phyloP scores from a whole-genome alignment of 805 yeast genomes.

The Myxozyma lipomycoides region DNA sequence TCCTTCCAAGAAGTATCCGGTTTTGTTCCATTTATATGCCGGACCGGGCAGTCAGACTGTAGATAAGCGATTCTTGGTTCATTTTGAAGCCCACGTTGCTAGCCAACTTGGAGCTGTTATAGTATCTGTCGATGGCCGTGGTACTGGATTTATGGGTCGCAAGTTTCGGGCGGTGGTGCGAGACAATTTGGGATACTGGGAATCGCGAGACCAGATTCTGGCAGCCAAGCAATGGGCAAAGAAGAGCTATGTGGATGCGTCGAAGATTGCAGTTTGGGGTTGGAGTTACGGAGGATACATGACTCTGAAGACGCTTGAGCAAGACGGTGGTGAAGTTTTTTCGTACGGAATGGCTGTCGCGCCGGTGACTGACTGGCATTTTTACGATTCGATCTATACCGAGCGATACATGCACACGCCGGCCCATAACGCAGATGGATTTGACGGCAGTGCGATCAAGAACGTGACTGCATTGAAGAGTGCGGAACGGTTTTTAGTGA shows the following conservation, averaged over 20 bases:
- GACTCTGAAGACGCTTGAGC: slow-evolving; percentile 84
- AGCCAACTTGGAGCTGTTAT: slow-evolving; percentile 78
- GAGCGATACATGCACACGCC: slow-evolving; percentile 94
- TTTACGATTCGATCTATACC: slow-evolving; percentile 89
- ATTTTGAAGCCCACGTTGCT: slow-evolving; percentile 72
- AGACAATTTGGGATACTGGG: slow-evolving; percentile 75
- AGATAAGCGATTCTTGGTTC: slow-evolving; percentile 52
- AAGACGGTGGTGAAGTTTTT: slow-evolving; percentile 70
- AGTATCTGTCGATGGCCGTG: slow-evolving; percentile 94
- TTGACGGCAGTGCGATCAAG: slow-evolving; percentile 52
- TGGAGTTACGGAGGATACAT: slow-evolving; percentile 98
- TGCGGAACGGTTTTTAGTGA: slow-evolving; percentile 66
- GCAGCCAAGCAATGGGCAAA: slow-evolving; percentile 73
- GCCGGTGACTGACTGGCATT: slow-evolving; percentile 92
- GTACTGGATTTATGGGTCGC: slow-evolving; percentile 87
- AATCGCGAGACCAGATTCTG: slow-evolving; percentile 78
- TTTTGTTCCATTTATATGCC: slow-evolving; percentile 85
- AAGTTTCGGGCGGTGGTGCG: slow-evolving; percentile 74
- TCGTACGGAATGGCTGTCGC: slow-evolving; percentile 93
- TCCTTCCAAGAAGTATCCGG: slow-evolving; percentile 63
- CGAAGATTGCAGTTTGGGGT: slow-evolving; percentile 85
- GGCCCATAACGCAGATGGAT: slow-evolving; percentile 58
- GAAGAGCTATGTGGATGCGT: slow-evolving; percentile 60
- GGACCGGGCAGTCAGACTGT: slow-evolving; percentile 95
- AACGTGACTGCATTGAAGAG: slow-evolving; percentile 54